These are phyloP conservation scores for Populus tremula DNA, from an alignment of 345 rosid genomes.

Conservation along the genomic window DNA sequence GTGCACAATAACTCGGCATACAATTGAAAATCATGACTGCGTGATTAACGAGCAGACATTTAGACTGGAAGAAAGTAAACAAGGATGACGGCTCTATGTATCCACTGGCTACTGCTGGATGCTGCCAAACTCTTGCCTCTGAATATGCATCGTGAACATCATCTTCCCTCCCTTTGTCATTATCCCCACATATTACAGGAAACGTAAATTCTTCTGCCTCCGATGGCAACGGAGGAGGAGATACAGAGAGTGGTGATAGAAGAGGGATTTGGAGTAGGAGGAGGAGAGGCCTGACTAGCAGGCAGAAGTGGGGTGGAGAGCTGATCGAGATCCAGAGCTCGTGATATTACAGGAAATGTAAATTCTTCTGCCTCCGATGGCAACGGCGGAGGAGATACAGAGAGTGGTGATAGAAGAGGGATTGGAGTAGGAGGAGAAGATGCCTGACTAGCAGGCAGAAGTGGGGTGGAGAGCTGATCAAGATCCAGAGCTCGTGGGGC, in stretches of 20 bases:
- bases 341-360: conserved; percentile 20
- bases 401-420: conserved; percentile 56
- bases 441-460: not conserved
- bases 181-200: not conserved
- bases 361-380: conserved; percentile 23
- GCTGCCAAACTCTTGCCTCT: conserved; percentile 4
- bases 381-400: conserved; percentile 28
- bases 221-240: conserved; percentile 25
- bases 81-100: conserved; percentile 32
- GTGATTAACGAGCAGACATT: conserved; percentile 45
- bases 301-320: not conserved
- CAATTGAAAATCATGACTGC: conserved; percentile 9
- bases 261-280: conserved; percentile 47
- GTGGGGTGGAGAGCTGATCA: conserved; percentile 10
- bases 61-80: conserved; percentile 37
- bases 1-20: not conserved
- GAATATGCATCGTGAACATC: not conserved
- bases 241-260: conserved; percentile 45
- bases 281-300: not conserved
- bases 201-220: conserved; percentile 29
- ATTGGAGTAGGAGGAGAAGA: conserved; percentile 28
- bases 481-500: conserved; percentile 34
- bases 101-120: conserved; percentile 19
- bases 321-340: conserved; percentile 34
- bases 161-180: not conserved